Conservation (phyloP, 805 yeast species). For the Kodamaea kakaduensis region DNA sequence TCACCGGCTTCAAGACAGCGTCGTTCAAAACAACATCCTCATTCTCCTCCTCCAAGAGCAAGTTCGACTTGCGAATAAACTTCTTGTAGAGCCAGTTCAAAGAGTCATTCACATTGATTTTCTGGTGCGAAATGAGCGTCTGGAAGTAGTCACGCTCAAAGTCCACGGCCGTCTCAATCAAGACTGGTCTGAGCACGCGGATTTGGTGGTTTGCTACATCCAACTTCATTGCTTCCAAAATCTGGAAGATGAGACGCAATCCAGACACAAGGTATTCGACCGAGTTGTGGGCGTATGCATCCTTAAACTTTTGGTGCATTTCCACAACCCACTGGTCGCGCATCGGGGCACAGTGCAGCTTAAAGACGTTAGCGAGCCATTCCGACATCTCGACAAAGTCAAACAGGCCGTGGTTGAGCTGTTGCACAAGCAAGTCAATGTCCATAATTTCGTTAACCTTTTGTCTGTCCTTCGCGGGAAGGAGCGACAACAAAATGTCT, state of each 20-base stretch:
- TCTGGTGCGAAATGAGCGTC: conserved; percentile 49
- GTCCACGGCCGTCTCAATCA: conserved; percentile 81
- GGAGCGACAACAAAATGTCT: conserved; percentile 66
- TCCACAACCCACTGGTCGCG: conserved; percentile 85
- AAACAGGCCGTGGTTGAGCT: conserved; percentile 63
- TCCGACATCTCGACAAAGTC: conserved; percentile 66
- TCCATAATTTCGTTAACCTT: conserved; percentile 71
- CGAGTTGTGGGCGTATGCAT: conserved; percentile 46
- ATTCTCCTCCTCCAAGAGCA: conserved; percentile 12
- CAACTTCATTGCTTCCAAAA: conserved; percentile 89
- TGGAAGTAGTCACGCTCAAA: conserved; percentile 82
- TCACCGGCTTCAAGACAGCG: conserved; percentile 31
- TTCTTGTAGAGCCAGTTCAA: conserved; percentile 60
- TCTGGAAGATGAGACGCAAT: conserved; percentile 69
- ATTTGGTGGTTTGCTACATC: conserved; percentile 96
- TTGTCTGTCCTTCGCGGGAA: conserved; percentile 72
- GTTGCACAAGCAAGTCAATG: conserved; percentile 71
- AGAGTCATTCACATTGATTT: conserved; percentile 56
- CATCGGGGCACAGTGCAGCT: conserved; percentile 94
- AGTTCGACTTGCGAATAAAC: conserved; percentile 18
- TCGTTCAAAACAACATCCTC: conserved; percentile 14
- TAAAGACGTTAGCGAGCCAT: conserved; percentile 75
- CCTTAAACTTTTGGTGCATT: conserved; percentile 60
- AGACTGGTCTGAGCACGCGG: conserved; percentile 74
- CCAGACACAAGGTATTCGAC: conserved; percentile 63